Conservation (phyloP, 805 yeast species). For the Yarrowia keelungensis region DNA sequence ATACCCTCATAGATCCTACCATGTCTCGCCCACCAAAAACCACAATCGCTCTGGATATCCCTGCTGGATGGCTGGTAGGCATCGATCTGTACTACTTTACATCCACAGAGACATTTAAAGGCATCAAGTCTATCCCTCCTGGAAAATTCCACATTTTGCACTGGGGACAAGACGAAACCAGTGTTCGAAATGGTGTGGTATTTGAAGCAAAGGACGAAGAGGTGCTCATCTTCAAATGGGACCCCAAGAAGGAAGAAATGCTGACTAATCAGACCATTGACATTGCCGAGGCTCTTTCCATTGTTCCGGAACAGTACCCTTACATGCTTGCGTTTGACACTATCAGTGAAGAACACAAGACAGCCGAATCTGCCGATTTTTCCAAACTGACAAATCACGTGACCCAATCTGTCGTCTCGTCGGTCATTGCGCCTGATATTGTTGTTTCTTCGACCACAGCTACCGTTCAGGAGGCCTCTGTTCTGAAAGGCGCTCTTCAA, state of each 20-base stretch:
- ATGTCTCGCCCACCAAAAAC: conserved; percentile 42
- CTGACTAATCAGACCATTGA: conserved; percentile 48
- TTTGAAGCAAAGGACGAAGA: conserved; percentile 50
- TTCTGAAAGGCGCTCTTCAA: conserved; percentile 52
- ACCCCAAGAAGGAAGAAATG: conserved; percentile 49
- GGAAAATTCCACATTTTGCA: conserved; percentile 64
- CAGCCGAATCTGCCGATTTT: conserved; percentile 46
- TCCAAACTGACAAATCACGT: conserved; percentile 49
- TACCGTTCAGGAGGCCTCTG: conserved; percentile 58
- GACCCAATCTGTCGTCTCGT: neutral
- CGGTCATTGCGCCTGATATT: neutral
- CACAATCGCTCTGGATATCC: conserved; percentile 48
- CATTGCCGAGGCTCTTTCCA: conserved; percentile 47
- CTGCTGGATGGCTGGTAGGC: conserved; percentile 54
- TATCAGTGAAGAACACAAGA: neutral
- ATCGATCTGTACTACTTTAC: conserved; percentile 60
- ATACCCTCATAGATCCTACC: too few relatives aligned
- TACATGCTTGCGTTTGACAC: conserved; percentile 49
- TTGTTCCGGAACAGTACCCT: conserved; percentile 50
- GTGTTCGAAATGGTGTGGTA: conserved; percentile 53
- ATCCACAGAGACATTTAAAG: conserved; percentile 53
- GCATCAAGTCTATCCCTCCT: conserved; percentile 58
- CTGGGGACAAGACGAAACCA: conserved; percentile 53
- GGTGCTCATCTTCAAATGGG: conserved; percentile 53
- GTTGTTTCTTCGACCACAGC: conserved; percentile 57